Evolutionary conservation across 768 basidiomycete species (phyloP), one percentile per base, ranked within the genome.

Genomic region (Leucosporidium creatinivorum): DNA sequence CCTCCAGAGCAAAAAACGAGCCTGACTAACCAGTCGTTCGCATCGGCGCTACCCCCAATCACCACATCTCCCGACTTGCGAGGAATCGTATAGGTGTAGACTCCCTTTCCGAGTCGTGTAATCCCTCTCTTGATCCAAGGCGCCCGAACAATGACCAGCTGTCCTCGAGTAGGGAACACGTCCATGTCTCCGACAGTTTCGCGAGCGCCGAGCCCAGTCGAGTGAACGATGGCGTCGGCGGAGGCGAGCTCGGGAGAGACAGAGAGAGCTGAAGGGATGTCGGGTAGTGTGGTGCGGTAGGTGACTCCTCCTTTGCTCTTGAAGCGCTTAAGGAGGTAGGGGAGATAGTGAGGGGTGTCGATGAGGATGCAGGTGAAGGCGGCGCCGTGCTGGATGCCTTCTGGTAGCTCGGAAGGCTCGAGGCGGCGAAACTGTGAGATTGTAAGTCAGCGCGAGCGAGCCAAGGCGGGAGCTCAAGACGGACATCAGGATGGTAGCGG

Each of bases 351-450:
- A 0, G 85, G 81, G 0, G 84, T 81, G 75, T 90, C 85, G 69
- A 93, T 85, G 1, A 85, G 84, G 31, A 92, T 67, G 0, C 88
- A 88, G 6, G 79, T 83, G 79, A 90, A 89, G 0, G 83, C 77
- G 1, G 81, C 81, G 1, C 87, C 89, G 12, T 78, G 79, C 39
- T 77, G 73, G 15, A 82, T 81, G 5, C 77, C 78, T 0, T 79
- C 77, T 25, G 80, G 75, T 2, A 86, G 79, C 4, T 83, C 78
- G 5, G 81, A 73, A 49, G 78, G 64, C 1, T 81, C 69, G 19
- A 86, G 73, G 23, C 75, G 73, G 69, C 77, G 74, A 55, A 79
- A 80, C 80, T 81, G 59, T 3, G 50, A 68, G 21, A 50, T 13
- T 44, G 25, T 21, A n/a, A 21, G 21, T 3, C n/a, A n/a, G n/a